Conservation (phyloP, 2,329 filamentous ascomycete species). For the Clonostachys sp. region DNA sequence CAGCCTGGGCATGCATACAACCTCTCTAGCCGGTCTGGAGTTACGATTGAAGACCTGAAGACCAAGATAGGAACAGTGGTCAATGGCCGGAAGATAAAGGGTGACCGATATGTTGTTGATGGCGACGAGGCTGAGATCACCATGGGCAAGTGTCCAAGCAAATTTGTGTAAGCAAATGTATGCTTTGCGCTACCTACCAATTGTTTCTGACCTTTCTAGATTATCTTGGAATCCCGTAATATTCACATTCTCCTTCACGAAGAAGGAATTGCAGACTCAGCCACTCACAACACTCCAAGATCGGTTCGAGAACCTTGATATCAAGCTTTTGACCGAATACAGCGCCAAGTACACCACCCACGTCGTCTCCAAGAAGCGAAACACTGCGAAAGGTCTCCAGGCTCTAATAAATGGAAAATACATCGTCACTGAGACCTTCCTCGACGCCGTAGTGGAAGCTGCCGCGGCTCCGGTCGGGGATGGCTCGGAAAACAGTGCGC, state of each 20-base stretch:
- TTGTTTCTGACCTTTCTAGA: conserved; percentile 31
- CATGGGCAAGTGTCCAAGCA: conserved; percentile 65
- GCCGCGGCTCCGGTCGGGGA: conserved; percentile 27
- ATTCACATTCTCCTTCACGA: conserved; percentile 75
- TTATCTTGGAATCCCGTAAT: conserved; percentile 76
- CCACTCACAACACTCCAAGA: conserved; percentile 58
- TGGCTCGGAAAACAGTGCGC: conserved; percentile 24
- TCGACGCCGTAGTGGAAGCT: conserved; percentile 66
- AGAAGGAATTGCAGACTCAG: conserved; percentile 64
- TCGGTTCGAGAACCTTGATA: conserved; percentile 76
- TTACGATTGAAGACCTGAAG: conserved; percentile 74
- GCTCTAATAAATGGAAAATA: conserved; percentile 77
- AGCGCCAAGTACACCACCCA: conserved; percentile 71
- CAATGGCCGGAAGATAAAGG: conserved; percentile 67
- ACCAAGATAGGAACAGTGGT: conserved; percentile 82
- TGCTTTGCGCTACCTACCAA: not conserved
- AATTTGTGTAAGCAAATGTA: conserved; percentile 45
- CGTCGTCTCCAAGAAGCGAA: conserved; percentile 83
- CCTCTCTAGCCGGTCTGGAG: conserved; percentile 58
- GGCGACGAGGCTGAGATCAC: conserved; percentile 53
- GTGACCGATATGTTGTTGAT: conserved; percentile 51
- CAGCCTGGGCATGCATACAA: conserved; percentile 61
- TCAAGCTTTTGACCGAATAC: conserved; percentile 78
- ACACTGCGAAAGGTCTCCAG: conserved; percentile 82
- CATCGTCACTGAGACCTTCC: conserved; percentile 70